Percentiles rank a stretch among this genome's conserved stretches.
phyloP scores from a whole-genome alignment of 306 rosid species.

The Vicia faba region DNA sequence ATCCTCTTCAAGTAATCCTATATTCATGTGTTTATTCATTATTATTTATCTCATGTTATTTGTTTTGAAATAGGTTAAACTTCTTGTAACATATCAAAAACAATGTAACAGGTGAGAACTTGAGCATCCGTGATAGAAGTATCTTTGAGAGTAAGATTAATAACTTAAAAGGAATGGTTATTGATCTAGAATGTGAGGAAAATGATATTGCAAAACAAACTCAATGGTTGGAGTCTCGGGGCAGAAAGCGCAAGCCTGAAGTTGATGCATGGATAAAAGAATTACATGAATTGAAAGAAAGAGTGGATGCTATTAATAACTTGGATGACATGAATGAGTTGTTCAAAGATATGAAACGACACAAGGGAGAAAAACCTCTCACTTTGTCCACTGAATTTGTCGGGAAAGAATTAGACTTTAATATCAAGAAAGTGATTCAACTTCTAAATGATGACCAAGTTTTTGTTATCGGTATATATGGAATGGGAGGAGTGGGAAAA shows the following conservation, averaged over 20 bases:
- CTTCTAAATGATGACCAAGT: not conserved
- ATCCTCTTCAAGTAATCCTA: not conserved
- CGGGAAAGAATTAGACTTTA: not conserved
- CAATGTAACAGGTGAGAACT: not conserved
- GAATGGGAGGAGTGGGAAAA: conserved; percentile 52
- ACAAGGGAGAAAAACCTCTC: not conserved
- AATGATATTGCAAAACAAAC: not conserved
- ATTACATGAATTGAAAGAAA: not conserved
- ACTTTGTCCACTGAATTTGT: not conserved
- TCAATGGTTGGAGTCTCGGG: not conserved
- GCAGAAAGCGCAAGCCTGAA: not conserved
- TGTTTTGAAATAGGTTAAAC: too few species aligned
- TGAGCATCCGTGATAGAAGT: too few species aligned
- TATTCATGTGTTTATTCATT: too few species aligned
- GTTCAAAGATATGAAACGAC: not conserved
- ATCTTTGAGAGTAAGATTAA: not conserved
- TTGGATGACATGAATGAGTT: not conserved
- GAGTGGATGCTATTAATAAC: not conserved
- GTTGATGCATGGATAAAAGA: not conserved
- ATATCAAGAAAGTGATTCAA: not conserved
- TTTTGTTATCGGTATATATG: conserved; percentile 30
- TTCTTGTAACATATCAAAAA: not conserved
- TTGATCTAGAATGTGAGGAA: not conserved
- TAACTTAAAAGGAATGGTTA: not conserved
- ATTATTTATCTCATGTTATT: too few species aligned